Evolutionary conservation across 306 rosid species (phyloP).

Genomic region (Vigna reflexopilosa): DNA sequence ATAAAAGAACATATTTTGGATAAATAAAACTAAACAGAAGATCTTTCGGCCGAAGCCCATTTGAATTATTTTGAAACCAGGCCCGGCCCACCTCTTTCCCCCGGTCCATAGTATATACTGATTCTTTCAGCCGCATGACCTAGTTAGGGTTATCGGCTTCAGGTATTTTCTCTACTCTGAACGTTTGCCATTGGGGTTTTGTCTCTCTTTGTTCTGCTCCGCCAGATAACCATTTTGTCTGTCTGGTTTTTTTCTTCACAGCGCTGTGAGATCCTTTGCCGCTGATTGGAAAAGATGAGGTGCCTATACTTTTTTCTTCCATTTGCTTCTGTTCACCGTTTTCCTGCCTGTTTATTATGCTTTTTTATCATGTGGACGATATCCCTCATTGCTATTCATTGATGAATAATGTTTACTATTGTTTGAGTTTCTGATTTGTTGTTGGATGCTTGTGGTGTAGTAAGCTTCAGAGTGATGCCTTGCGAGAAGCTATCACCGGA

Average conservation of each 20-base stretch:
- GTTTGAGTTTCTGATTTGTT: neutral
- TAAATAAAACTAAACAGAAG: neutral
- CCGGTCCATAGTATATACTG: conserved; percentile 4
- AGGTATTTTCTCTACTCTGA: neutral
- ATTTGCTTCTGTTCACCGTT: neutral
- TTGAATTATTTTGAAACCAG: neutral
- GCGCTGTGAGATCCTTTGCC: neutral
- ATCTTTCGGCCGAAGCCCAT: neutral
- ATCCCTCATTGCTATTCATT: neutral
- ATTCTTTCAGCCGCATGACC: neutral
- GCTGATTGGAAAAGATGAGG: conserved; percentile 18
- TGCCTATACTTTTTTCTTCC: neutral
- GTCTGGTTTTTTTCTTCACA: neutral
- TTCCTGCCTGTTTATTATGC: neutral
- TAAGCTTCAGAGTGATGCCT: conserved; percentile 83
- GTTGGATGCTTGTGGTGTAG: conserved; percentile 39
- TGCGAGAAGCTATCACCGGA: conserved; percentile 69
- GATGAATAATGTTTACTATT: neutral
- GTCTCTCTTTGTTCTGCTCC: neutral
- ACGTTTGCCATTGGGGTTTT: neutral
- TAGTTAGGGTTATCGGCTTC: neutral
- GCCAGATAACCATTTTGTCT: neutral
- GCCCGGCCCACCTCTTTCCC: conserved; percentile 7
- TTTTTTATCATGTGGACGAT: neutral
- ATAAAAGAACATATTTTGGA: neutral